Conservation (phyloP, 257 asterid genomes). For the Verbena officinalis region DNA sequence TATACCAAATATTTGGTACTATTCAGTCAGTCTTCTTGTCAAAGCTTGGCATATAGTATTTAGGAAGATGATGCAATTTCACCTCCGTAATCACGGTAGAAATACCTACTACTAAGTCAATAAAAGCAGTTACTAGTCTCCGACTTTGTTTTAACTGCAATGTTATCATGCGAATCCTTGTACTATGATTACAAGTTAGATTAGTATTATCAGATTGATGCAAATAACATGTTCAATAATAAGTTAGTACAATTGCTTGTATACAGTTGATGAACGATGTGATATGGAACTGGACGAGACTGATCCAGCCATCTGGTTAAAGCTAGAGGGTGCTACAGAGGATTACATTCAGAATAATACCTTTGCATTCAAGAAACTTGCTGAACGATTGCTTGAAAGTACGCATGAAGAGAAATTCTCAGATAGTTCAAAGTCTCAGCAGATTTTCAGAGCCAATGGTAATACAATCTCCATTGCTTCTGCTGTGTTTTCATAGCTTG, state of each 20-base stretch:
- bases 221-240: not conserved
- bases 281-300: conserved; percentile 99
- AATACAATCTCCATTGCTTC: conserved; percentile 34
- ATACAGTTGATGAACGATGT: conserved; percentile 97
- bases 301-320: conserved; percentile 89
- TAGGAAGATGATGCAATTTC: not conserved
- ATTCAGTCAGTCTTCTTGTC: not conserved
- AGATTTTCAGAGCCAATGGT: conserved; percentile 55
- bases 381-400: conserved; percentile 82
- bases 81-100: not conserved
- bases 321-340: conserved; percentile 82
- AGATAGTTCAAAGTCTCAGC: conserved; percentile 61
- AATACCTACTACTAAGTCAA: not conserved
- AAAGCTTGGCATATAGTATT: not conserved
- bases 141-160: not conserved
- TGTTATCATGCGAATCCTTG: not conserved
- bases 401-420: conserved; percentile 70
- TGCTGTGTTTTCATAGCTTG: conserved; percentile 23
- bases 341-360: conserved; percentile 77
- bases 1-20: not conserved
- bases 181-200: not conserved
- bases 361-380: conserved; percentile 63
- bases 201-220: too few species aligned
- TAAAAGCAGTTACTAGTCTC: conserved; percentile 11
- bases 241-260: conserved; percentile 25